These are phyloP conservation scores for Millerozyma miso DNA, from an alignment of 805 yeast genomes.

Conservation along the genomic window DNA sequence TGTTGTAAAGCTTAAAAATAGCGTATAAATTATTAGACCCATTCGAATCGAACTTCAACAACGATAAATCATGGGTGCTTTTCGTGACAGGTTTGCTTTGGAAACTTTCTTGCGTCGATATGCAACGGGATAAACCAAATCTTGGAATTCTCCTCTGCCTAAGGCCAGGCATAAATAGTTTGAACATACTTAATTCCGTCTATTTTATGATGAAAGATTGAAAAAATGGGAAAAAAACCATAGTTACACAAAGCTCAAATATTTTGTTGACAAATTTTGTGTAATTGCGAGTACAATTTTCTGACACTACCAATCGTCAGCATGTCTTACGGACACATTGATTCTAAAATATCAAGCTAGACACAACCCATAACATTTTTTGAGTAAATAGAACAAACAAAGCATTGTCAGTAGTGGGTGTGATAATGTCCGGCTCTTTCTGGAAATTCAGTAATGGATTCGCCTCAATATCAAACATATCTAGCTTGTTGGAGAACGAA, in stretches of 20 bases:
- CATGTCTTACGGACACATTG: neutral
- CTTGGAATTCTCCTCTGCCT: neutral
- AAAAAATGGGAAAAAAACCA: neutral
- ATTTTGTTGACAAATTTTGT: neutral
- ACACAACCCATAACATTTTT: constrained; percentile 1
- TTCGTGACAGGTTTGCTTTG: neutral
- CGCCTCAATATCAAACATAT: constrained; percentile 38
- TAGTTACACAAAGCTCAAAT: constrained; percentile 1
- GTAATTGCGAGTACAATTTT: constrained; percentile 4
- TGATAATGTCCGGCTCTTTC: constrained; percentile 41
- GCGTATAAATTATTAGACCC: constrained; percentile 64
- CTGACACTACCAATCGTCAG: neutral
- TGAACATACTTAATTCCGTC: neutral
- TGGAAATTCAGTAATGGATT: constrained; percentile 47
- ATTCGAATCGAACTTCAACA: constrained; percentile 63
- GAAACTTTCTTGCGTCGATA: neutral
- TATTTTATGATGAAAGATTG: neutral
- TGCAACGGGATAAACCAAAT: neutral
- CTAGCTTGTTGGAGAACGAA: constrained; percentile 35
- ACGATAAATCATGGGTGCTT: constrained; percentile 32
- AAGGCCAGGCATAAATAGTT: neutral
- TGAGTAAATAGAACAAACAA: neutral
- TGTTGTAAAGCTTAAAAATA: constrained; percentile 71
- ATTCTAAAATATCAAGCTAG: neutral
- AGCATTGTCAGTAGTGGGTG: neutral